Evolutionary conservation across 2,329 filamentous ascomycete genomes (phyloP), one percentile per base, ranked within the genome.

Genomic region (Claviceps monticola): DNA sequence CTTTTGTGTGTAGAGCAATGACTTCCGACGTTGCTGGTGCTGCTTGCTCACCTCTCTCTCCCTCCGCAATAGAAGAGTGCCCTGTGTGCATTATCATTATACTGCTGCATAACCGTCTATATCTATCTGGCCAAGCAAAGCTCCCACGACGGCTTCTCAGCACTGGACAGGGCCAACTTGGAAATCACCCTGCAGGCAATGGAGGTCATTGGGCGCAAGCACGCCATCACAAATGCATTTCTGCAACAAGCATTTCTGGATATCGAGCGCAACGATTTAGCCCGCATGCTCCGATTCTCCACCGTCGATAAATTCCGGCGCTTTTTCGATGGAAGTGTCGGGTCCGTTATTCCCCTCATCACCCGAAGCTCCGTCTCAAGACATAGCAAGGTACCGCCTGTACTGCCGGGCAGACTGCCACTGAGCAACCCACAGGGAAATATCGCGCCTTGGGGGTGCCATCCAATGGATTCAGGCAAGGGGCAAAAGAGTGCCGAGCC

Each of bases 191-290:
- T 95, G 4, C 75, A 79, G 17, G 85, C 86, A 4, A 89, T 96
- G 80, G 82, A 87, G 50, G 79, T 82, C 2, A 74, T 95, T 54
- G 84, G 85, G 49, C 76, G 78, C 39, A 79, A 80, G 51, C 89
- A 93, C 60, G 73, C 81, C 1, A 77, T 96, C 34, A 90, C 88
- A 0, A 81, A 84, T 45, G 87, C 86, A 0, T 95, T 95, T 63
- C 71, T 95, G n/a, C 82, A 84, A 11, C 90, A 96, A 62, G 71
- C 91, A 1, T 79, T 89, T 53, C 74, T 90, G n/a, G 90, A 96
- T 59, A 78, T 95, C 8, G 80, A 88, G 38, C 63, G 64, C 36
- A 75, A 73, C 54, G 68, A 66, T 1, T 61, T 78, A 26, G 56
- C 61, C 3, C 55, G 62, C 3, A 59, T 62, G 11, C 63, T 72